Evolutionary conservation across 441 rosid species (phyloP).

Genomic region (Theobroma grandiflorum): DNA sequence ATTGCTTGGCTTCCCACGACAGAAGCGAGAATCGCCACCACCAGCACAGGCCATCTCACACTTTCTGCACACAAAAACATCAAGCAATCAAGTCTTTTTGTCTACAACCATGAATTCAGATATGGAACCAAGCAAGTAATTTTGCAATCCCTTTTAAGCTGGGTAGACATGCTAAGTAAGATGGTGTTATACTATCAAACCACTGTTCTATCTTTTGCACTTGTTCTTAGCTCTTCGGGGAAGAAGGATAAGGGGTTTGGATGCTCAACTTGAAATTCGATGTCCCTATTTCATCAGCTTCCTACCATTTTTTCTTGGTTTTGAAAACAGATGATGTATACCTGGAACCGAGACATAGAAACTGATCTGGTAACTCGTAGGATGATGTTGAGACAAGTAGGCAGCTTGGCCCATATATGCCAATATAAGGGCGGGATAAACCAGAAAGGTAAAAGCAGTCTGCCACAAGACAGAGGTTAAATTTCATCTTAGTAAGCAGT

Average conservation of each 20-base stretch:
- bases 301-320: constrained; percentile 3
- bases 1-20: constrained; percentile 99
- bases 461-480: constrained; percentile 34
- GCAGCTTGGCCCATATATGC: constrained; percentile 99
- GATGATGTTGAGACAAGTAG: constrained; percentile 84
- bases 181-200: neutral
- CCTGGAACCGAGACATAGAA: constrained; percentile 95
- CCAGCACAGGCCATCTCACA: constrained; percentile 87
- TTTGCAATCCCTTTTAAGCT: neutral
- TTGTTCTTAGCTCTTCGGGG: neutral
- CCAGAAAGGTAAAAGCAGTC: constrained; percentile 96
- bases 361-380: constrained; percentile 62
- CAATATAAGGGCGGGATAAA: constrained; percentile 92
- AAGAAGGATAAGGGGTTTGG: neutral
- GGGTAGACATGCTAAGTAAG: neutral
- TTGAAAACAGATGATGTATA: constrained; percentile 26
- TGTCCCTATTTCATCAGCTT: constrained; percentile 1
- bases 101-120: neutral
- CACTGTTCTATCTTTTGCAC: neutral
- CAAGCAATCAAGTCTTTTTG: constrained; percentile 13
- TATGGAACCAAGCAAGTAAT: neutral
- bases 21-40: constrained; percentile 91
- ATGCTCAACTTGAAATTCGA: constrained; percentile 1
- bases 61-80: constrained; percentile 52
- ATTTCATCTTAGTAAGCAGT: constrained; percentile 11